These are phyloP conservation scores for Corchorus olitorius DNA, from an alignment of 345 rosid species.

Conservation along the genomic window DNA sequence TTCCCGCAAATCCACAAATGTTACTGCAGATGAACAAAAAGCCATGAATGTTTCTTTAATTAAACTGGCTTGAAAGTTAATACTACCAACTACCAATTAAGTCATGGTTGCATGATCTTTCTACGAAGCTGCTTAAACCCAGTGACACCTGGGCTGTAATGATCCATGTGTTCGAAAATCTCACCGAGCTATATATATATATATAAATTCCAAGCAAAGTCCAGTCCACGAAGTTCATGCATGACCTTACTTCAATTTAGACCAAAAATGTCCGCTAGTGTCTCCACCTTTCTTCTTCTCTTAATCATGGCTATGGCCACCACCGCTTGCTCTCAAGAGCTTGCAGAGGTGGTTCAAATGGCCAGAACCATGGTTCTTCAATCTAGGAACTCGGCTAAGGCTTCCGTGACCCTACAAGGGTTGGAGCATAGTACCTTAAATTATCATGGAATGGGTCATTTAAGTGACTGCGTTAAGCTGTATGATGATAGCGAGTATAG, in stretches of 20 bases:
- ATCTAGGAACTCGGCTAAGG: slow-evolving; percentile 34
- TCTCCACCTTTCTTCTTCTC: slow-evolving; percentile 26
- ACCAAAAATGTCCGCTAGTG: slow-evolving; percentile 32
- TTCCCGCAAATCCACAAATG: background rate
- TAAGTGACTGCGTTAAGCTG: slow-evolving; percentile 53
- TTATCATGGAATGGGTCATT: slow-evolving; percentile 25
- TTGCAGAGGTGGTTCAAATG: slow-evolving; percentile 29
- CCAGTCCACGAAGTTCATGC: slow-evolving; percentile 11
- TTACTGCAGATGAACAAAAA: background rate
- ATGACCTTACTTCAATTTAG: background rate
- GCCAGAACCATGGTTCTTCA: slow-evolving; percentile 38
- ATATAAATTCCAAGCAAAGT: background rate
- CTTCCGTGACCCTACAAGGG: background rate
- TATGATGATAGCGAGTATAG: slow-evolving; percentile 54
- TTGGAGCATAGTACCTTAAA: slow-evolving; percentile 11
- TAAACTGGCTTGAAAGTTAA: background rate
- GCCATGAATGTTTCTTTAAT: background rate
- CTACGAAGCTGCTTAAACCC: background rate
- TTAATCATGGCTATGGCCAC: slow-evolving; percentile 26
- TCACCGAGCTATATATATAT: slow-evolving; percentile 11
- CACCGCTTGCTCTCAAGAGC: slow-evolving; percentile 26
- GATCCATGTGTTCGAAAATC: slow-evolving; percentile 13
- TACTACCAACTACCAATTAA: background rate
- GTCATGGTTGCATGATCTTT: background rate
- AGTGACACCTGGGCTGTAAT: slow-evolving; percentile 12